Evolutionary conservation across 805 yeast species (phyloP).

Genomic region (Ogataea nakhonphanomensis): DNA sequence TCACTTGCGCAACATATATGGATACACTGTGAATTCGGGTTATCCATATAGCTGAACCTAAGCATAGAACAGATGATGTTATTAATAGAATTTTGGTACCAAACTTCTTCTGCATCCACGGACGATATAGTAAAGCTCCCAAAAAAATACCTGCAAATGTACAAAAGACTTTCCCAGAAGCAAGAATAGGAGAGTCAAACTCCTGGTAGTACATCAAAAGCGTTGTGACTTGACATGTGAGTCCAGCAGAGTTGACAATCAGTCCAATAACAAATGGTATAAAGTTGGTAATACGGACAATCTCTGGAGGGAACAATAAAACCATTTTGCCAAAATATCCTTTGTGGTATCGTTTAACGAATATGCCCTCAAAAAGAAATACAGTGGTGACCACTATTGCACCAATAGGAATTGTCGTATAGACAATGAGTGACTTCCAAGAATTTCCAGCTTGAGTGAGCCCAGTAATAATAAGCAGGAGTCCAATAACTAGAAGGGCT

Average conservation of each 20-base stretch:
- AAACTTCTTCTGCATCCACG: conserved; percentile 11
- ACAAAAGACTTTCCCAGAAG: conserved; percentile 38
- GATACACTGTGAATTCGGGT: conserved; percentile 23
- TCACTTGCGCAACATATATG: conserved; percentile 23
- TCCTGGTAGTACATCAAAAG: conserved; percentile 26
- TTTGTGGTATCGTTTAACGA: no score
- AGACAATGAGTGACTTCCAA: no score
- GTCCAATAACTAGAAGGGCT: conserved; percentile 15
- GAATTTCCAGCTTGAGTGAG: no score
- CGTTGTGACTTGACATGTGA: conserved; percentile 7
- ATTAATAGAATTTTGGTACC: conserved; percentile 23
- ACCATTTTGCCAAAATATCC: no score
- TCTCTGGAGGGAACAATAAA: conserved; percentile 24
- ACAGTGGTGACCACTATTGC: no score
- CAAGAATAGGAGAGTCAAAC: conserved; percentile 30
- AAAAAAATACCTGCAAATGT: conserved; percentile 30
- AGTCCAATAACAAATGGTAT: conserved; percentile 15
- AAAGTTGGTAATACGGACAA: conserved; percentile 23
- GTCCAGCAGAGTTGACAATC: conserved; percentile 13
- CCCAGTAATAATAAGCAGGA: no score
- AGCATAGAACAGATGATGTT: conserved; percentile 8
- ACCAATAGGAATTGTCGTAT: no score
- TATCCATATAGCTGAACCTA: conserved; percentile 22
- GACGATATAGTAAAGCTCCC: conserved; percentile 27
- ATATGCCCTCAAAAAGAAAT: no score